phyloP scores from a whole-genome alignment of 2,329 filamentous ascomycete species.

The Sporothrix brasiliensis region DNA sequence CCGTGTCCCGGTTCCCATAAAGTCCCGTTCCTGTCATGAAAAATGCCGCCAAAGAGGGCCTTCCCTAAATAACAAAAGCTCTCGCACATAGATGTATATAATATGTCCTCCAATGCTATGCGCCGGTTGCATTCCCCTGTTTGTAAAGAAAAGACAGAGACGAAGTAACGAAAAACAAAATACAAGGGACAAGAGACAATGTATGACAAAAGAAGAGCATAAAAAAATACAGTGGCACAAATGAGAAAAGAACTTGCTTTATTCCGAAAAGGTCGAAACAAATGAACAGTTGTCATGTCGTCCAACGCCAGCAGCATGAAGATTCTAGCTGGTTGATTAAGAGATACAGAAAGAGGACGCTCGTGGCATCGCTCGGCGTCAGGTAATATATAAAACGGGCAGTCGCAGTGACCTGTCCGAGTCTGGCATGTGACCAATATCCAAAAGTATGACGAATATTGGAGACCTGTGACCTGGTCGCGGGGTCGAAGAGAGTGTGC shows the following conservation, averaged over 20 bases:
- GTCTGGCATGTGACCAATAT: background rate
- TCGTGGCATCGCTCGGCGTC: background rate
- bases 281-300: conserved; percentile 5
- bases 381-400: background rate
- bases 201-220: conserved; percentile 19
- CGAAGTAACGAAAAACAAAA: too few species aligned
- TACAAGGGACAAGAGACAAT: conserved; percentile 9
- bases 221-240: conserved; percentile 1
- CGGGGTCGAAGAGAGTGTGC: background rate
- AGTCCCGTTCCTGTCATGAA: conserved; percentile 30
- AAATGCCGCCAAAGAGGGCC: conserved; percentile 10
- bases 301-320: background rate
- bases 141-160: conserved; percentile 20
- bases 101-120: conserved; percentile 35
- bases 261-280: background rate
- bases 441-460: background rate
- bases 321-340: background rate
- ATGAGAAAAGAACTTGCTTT: background rate
- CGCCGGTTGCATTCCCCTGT: conserved; percentile 30
- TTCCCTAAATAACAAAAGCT: conserved; percentile 22
- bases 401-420: background rate
- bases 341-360: conserved; percentile 5
- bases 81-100: conserved; percentile 32
- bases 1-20: conserved; percentile 17
- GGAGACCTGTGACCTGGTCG: background rate